Conservation (phyloP, 2,329 filamentous ascomycete species). For the Botrytis elliptica region DNA sequence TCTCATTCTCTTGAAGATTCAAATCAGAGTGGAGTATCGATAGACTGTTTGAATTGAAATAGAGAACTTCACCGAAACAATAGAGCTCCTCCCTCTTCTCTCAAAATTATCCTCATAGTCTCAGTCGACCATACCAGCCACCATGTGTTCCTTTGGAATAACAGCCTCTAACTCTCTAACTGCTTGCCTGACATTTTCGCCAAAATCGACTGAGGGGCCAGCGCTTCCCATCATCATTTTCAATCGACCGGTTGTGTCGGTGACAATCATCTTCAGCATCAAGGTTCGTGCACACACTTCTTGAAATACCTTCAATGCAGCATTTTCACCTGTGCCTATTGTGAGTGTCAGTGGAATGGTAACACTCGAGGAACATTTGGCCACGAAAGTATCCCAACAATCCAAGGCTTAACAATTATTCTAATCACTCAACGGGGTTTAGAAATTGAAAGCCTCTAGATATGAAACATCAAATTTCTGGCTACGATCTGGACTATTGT, state of each 20-base stretch:
- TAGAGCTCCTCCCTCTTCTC: neutral
- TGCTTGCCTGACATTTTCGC: conserved; percentile 26
- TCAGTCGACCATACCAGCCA: conserved; percentile 10
- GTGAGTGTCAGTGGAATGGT: neutral
- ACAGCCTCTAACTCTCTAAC: conserved; percentile 24
- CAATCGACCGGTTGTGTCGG: conserved; percentile 29
- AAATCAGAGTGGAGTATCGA: neutral
- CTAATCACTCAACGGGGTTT: neutral
- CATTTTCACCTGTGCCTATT: conserved; percentile 26
- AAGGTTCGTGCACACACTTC: conserved; percentile 31
- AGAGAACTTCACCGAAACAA: neutral
- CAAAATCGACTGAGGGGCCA: conserved; percentile 26
- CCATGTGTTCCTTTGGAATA: conserved; percentile 22
- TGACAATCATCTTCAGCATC: conserved; percentile 29
- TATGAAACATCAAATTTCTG: neutral
- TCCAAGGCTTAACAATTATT: neutral
- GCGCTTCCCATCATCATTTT: conserved; percentile 26
- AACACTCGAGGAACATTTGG: neutral
- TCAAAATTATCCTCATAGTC: too few species aligned
- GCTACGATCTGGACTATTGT: neutral
- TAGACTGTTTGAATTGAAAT: neutral
- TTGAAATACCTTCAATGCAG: conserved; percentile 27
- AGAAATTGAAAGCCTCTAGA: neutral
- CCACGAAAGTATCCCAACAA: neutral
- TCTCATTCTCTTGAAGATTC: neutral